phyloP scores from a whole-genome alignment of 306 rosid genomes.

The Quercus gilva region DNA sequence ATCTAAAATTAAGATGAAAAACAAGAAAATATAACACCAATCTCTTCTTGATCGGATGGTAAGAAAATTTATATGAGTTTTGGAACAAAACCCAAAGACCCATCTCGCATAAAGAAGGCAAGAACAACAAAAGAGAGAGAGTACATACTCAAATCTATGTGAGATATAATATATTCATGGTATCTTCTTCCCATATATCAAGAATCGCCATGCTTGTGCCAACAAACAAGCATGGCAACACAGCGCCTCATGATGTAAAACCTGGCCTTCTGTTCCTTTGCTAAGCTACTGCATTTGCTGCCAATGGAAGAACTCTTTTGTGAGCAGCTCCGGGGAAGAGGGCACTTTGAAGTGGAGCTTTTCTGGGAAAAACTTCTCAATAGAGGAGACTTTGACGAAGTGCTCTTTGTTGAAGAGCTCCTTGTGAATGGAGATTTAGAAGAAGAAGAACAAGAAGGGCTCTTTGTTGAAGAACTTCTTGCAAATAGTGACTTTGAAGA shows the following conservation, averaged over 20 bases:
- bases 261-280: slow-evolving; percentile 91
- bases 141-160: too few species aligned
- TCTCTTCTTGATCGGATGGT: slow-evolving; percentile 33
- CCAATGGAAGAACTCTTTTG: slow-evolving; percentile 72
- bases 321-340: slow-evolving; percentile 62
- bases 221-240: slow-evolving; percentile 93
- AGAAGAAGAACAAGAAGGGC: slow-evolving; percentile 31
- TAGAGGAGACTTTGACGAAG: slow-evolving; percentile 65
- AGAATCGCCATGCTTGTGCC: slow-evolving; percentile 92
- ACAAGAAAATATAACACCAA: neutral
- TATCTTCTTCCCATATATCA: neutral
- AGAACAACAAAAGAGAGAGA: neutral
- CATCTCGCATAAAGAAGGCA: slow-evolving; percentile 29
- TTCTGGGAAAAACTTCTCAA: slow-evolving; percentile 66
- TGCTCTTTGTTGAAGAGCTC: slow-evolving; percentile 61
- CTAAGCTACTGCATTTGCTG: slow-evolving; percentile 67
- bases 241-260: slow-evolving; percentile 93
- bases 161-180: neutral
- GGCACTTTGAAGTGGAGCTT: slow-evolving; percentile 41
- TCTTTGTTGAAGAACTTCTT: slow-evolving; percentile 69
- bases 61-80: slow-evolving; percentile 23
- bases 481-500: slow-evolving; percentile 49
- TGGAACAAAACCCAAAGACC: slow-evolving; percentile 32
- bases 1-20: slow-evolving; percentile 3
- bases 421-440: slow-evolving; percentile 57